Evolutionary conservation across 1,139 yeast species (phyloP).

Genomic region (Kurtzmaniella natalensis): DNA sequence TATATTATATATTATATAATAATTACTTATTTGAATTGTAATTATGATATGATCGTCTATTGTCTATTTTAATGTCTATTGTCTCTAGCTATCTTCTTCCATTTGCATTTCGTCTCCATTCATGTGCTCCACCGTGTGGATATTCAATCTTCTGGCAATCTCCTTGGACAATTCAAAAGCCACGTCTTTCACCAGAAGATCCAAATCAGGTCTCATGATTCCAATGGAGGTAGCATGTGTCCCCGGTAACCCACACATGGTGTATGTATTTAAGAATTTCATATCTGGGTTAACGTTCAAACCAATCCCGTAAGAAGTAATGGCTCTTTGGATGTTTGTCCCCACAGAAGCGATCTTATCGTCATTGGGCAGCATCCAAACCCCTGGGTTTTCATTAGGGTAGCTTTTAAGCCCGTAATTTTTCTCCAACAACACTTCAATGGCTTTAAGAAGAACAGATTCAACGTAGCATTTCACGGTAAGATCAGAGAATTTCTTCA

Average conservation of each 20-base stretch:
- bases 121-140: slow-evolving; percentile 43
- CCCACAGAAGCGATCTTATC: slow-evolving; percentile 88
- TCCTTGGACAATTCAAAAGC: slow-evolving; percentile 50
- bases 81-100: no score
- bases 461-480: slow-evolving; percentile 74
- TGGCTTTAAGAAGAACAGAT: slow-evolving; percentile 59
- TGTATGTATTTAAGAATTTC: slow-evolving; percentile 61
- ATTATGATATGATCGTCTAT: no score
- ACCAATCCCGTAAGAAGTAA: slow-evolving; percentile 88
- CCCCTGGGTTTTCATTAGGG: slow-evolving; percentile 76
- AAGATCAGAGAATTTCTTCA: slow-evolving; percentile 54
- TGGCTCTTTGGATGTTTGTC: slow-evolving; percentile 74
- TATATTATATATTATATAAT: no score
- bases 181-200: slow-evolving; percentile 34
- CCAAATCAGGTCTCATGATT: slow-evolving; percentile 17
- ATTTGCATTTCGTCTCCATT: slow-evolving; percentile 22
- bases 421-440: slow-evolving; percentile 47
- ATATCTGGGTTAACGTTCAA: slow-evolving; percentile 75
- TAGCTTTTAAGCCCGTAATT: slow-evolving; percentile 40
- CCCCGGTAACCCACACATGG: slow-evolving; percentile 82
- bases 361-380: slow-evolving; percentile 54
- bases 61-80: no score
- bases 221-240: slow-evolving; percentile 38
- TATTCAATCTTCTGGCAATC: slow-evolving; percentile 45
- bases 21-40: no score